A percentile compares a stretch with the other conserved stretches of the same genome.
Evolutionary conservation across 176 grass and related monocot species (phyloP).

Genomic region (Carex parvula): DNA sequence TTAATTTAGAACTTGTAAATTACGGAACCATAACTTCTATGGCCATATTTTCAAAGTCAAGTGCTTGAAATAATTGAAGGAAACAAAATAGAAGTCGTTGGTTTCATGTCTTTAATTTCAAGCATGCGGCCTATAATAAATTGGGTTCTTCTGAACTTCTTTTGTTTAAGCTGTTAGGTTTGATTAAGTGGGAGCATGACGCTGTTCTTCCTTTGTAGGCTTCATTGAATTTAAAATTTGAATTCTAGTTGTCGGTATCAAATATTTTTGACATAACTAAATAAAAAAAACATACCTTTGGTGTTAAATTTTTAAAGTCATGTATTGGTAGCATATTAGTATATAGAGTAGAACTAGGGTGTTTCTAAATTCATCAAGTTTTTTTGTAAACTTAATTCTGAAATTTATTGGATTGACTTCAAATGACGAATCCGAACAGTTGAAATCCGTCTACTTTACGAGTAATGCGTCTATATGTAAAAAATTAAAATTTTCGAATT

Average conservation of each 20-base stretch:
- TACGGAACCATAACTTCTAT: not conserved
- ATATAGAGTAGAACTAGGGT: too few species aligned
- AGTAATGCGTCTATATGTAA: too few species aligned
- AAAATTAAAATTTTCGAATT: too few species aligned
- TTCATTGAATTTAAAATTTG: not conserved
- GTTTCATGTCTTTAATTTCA: not conserved
- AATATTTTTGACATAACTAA: not conserved
- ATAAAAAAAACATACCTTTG: not conserved
- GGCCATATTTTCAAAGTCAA: conserved; percentile 5
- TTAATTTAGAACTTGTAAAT: not conserved
- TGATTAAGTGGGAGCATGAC: not conserved
- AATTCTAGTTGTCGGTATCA: not conserved
- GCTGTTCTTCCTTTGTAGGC: not conserved
- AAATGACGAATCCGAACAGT: too few species aligned
- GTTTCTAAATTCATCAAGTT: too few species aligned
- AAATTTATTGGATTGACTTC: too few species aligned
- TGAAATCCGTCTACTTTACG: too few species aligned
- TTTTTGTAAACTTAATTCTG: too few species aligned
- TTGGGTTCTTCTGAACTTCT: not conserved
- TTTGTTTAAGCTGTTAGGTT: not conserved
- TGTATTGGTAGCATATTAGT: too few species aligned
- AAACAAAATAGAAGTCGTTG: not conserved
- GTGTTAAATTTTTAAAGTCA: too few species aligned
- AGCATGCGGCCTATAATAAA: not conserved
- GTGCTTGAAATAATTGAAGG: not conserved